Base-by-base conservation (phyloP, 108 stramenopile species). In the Conticribra weissflogii region DNA sequence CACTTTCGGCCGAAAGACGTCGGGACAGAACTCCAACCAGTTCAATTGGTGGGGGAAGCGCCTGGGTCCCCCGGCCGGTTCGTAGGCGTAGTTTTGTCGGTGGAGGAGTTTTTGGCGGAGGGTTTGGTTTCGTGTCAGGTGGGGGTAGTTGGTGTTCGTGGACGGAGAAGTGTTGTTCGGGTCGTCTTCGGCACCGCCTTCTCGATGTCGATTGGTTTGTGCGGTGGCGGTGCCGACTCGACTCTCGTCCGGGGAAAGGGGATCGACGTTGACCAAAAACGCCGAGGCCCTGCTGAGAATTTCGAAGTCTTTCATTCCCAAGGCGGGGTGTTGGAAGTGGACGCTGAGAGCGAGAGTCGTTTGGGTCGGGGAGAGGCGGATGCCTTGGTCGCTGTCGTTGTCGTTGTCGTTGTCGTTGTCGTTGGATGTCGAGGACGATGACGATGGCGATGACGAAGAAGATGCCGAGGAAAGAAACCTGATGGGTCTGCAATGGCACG, bases 291-390 rank as follows among this genome's bases (percentile, higher is more conserved):
- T 84, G 57, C 86, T 86, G 24, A 93, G 73, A 25, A 90, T 90
- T 81, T 93, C 92, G 56, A 86, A 93, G 44, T 93, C 92, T 48
- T 87, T 88, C 92, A 93, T 93, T 24, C 88, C 88, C 45, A 93
- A 74, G 31, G 88, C 88, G 27, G 92, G 92, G 46, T 90, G 89
- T 23, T 79, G 81, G 61, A 93, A 93, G 72, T 90, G 81, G 8
- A 90, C 89, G 70, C 86, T 87, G 18, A 93, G 83, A n/a, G 89
- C 92, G 9, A 93, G 74, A 17, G 89, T 84, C 55, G 78, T 77
- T 29, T 69, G 68, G 57, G 57, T 22, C 32, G 76, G 76, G 15
- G 68, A 77, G 17, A 69, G 48, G 54, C 14, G 46, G 25, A 23
- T 8, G 7, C 34, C 36, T 3, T 32, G 9, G 22, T 36, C 65